Evolutionary conservation across 768 basidiomycete genomes (phyloP).

Genomic region (Daedaleopsis nitida): DNA sequence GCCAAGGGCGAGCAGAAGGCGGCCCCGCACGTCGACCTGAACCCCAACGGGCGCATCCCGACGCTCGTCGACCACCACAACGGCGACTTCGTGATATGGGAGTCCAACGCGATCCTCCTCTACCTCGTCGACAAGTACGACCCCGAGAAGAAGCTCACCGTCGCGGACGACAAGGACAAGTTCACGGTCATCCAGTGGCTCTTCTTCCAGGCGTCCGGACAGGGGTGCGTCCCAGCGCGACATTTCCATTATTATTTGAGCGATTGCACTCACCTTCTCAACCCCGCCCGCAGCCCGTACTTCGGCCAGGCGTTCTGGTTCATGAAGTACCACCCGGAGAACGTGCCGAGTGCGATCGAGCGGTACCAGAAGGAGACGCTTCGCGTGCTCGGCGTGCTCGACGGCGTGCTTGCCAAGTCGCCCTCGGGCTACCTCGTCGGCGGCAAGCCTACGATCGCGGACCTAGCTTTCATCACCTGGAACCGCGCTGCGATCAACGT

Average conservation of each 20-base stretch:
- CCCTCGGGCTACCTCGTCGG: constrained; percentile 29
- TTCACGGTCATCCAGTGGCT: constrained; percentile 41
- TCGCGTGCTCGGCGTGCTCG: constrained; percentile 32
- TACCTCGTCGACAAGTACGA: constrained; percentile 50
- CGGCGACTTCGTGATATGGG: constrained; percentile 36
- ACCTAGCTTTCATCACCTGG: constrained; percentile 30
- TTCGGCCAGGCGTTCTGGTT: constrained; percentile 33
- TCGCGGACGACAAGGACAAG: constrained; percentile 19
- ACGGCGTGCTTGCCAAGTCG: constrained; percentile 31
- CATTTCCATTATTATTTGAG: constrained; percentile 40
- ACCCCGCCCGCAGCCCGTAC: constrained; percentile 23
- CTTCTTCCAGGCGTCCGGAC: constrained; percentile 40
- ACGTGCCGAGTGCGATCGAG: constrained; percentile 31
- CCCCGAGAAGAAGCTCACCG: constrained; percentile 36
- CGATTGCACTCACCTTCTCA: constrained; percentile 19
- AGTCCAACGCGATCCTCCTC: constrained; percentile 44
- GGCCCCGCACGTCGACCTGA: constrained; percentile 27
- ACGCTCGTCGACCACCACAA: constrained; percentile 37
- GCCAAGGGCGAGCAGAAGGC: constrained; percentile 28
- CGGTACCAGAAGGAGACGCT: constrained; percentile 32
- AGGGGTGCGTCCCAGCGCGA: constrained; percentile 42
- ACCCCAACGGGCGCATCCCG: constrained; percentile 41
- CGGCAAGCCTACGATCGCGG: constrained; percentile 29
- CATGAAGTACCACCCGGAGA: constrained; percentile 28
- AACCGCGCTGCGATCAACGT: constrained; percentile 17